These are phyloP conservation scores for Epichloe sibirici DNA, from an alignment of 2,329 filamentous ascomycete species.

Conservation along the genomic window DNA sequence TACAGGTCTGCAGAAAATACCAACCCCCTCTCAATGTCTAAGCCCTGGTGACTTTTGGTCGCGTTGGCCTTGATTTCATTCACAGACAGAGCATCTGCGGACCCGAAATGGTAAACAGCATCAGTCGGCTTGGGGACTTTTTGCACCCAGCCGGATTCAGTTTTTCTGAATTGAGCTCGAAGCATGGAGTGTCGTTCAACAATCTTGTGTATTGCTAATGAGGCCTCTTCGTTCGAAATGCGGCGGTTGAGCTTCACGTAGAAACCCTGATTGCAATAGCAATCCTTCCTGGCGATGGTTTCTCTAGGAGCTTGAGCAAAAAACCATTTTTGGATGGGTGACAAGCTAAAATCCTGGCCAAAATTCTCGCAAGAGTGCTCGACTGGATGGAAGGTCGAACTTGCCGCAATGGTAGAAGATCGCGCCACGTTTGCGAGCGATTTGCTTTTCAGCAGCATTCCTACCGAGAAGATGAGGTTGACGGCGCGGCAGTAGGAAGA, in stretches of 20 bases:
- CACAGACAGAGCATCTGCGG: neutral
- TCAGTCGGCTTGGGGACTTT: neutral
- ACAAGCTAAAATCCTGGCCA: constrained; percentile 2
- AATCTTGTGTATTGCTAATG: neutral
- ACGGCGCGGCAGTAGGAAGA: constrained; percentile 25
- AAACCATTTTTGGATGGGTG: constrained; percentile 7
- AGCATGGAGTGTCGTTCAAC: constrained; percentile 8
- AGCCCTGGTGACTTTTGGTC: neutral
- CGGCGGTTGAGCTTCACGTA: neutral
- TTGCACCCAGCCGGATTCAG: constrained; percentile 4
- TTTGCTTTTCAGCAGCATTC: constrained; percentile 2
- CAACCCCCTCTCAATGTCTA: constrained; percentile 5
- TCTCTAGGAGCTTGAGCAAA: constrained; percentile 1
- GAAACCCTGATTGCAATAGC: constrained; percentile 3
- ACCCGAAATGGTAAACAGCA: constrained; percentile 1
- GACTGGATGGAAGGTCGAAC: neutral
- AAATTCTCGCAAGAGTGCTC: neutral
- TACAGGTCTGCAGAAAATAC: constrained; percentile 7
- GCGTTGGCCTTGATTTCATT: neutral
- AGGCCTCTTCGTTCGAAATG: neutral
- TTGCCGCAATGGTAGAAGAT: neutral
- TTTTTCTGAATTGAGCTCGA: constrained; percentile 5
- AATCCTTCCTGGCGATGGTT: neutral
- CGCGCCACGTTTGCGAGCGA: neutral
- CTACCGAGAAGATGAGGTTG: constrained; percentile 18